Percentiles rank a stretch among this genome's conserved stretches.
Evolutionary conservation across 1,284 basidiomycete species (phyloP).

Genomic region (Cryptococcus deneoformans): DNA sequence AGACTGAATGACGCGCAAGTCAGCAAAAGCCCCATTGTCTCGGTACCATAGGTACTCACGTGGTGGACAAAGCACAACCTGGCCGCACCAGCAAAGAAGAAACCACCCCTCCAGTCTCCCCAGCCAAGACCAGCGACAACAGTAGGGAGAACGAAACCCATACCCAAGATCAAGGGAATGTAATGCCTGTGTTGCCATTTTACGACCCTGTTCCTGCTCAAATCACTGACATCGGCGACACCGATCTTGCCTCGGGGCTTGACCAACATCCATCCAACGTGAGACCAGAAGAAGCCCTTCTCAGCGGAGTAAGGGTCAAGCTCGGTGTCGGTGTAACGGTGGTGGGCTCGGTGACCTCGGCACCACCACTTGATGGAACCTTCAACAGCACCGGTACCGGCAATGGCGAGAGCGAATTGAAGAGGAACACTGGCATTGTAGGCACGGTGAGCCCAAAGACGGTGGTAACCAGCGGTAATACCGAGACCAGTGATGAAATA

Average conservation of each 20-base stretch:
- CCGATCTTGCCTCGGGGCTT: slow-evolving; percentile 85
- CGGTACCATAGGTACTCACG: slow-evolving; percentile 53
- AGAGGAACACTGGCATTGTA: slow-evolving; percentile 83
- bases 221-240: slow-evolving; percentile 81
- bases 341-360: slow-evolving; percentile 89
- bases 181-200: slow-evolving; percentile 84
- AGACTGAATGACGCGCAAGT: slow-evolving; percentile 54
- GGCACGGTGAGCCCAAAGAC: slow-evolving; percentile 86
- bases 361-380: slow-evolving; percentile 95
- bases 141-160: slow-evolving; percentile 73
- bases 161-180: slow-evolving; percentile 64
- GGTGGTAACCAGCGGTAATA: slow-evolving; percentile 73
- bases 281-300: slow-evolving; percentile 69
- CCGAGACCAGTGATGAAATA: slow-evolving; percentile 83
- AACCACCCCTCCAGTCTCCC: slow-evolving; percentile 82
- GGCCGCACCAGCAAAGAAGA: slow-evolving; percentile 78
- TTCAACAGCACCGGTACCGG: slow-evolving; percentile 81
- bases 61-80: slow-evolving; percentile 86
- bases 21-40: not conserved
- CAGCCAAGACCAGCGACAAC: slow-evolving; percentile 73
- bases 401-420: slow-evolving; percentile 71
- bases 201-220: slow-evolving; percentile 72
- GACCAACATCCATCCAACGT: slow-evolving; percentile 90
- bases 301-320: slow-evolving; percentile 92
- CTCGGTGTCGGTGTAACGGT: slow-evolving; percentile 92